These are phyloP conservation scores for Aleurites moluccanus DNA, from an alignment of 441 rosid species.

Conservation along the genomic window DNA sequence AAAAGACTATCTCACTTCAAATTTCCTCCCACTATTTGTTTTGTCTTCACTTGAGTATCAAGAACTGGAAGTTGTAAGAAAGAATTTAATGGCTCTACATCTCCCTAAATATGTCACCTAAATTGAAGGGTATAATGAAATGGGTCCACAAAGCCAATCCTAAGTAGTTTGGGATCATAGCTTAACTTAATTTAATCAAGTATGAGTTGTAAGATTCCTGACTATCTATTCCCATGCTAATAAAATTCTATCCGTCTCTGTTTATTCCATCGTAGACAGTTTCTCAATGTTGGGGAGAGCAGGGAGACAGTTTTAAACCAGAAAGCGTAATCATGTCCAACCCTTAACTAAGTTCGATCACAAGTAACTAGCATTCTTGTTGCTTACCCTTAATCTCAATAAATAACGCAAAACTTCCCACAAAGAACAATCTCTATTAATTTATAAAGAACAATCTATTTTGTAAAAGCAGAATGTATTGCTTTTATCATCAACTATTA, in stretches of 20 bases:
- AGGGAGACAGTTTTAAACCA: not conserved
- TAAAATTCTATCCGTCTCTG: not conserved
- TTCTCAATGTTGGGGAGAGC: not conserved
- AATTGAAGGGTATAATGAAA: not conserved
- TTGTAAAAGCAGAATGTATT: slow-evolving; percentile 2
- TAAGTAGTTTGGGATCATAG: not conserved
- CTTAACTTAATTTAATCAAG: not conserved
- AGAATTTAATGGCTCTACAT: not conserved
- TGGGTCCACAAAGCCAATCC: not conserved
- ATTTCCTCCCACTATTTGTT: not conserved
- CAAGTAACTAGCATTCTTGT: not conserved
- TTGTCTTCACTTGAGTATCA: not conserved
- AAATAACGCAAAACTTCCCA: not conserved
- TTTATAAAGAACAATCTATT: slow-evolving; percentile 8
- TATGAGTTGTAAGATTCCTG: not conserved
- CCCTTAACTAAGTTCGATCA: not conserved
- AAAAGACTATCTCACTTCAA: slow-evolving; percentile 1
- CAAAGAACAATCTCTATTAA: slow-evolving; percentile 3
- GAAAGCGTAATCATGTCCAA: not conserved
- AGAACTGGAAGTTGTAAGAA: not conserved
- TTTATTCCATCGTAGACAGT: slow-evolving; percentile 1
- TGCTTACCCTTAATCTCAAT: not conserved
- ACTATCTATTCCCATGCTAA: not conserved
- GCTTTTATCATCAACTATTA: not conserved
- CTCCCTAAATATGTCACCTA: not conserved